Evolutionary conservation across 768 basidiomycete species (phyloP), one percentile per base, ranked within the genome.

Genomic region (Lactarius sanguifluus): DNA sequence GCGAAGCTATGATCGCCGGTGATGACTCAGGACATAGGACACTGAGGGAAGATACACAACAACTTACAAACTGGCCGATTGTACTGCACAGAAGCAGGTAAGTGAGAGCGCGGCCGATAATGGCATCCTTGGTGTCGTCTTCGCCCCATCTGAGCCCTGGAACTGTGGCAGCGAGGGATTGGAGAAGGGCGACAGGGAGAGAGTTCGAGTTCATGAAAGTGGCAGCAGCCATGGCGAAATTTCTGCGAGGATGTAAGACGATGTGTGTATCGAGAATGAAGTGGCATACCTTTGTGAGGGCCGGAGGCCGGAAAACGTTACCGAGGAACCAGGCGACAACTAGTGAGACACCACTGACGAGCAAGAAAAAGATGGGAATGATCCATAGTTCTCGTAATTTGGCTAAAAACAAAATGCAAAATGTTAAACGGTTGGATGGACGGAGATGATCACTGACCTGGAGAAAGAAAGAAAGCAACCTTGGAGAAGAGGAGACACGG

Each of bases 131-230:
- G 72, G 86, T 91, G 74, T 98, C 96, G 62, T 91, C 85, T 3
- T 79, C 68, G 10, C 82, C 88, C 93, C 94, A 94, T 72, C 89
- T 90, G 38, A 96, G 81, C 5, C 86, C 86, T 0, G 88, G 88
- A 0, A 96, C 93, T 15, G 91, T 89, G 63, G 90, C 78, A 10
- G 92, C 92, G 23, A 98, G 86, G 67, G 87, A 89, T 75, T 97
- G 90, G 87, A 98, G 92, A 38, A 99, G 81, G 0, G 96, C 96
- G 66, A 98, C 93, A 0, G 96, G 96, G 6, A 99, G 85, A 0
- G 93, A 93, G 75, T 98, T 98, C 3, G 91, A 93, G 76, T 95
- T 96, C 89, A 94, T 91, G 80, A 92, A 92, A 86, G 90, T 93
- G 34, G 90, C 81, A 0, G 91, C 88, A 0, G 91, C 91, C 75